Base-by-base conservation (phyloP, 2,329 filamentous ascomycete genomes). In the Clarireedia hainanense region DNA sequence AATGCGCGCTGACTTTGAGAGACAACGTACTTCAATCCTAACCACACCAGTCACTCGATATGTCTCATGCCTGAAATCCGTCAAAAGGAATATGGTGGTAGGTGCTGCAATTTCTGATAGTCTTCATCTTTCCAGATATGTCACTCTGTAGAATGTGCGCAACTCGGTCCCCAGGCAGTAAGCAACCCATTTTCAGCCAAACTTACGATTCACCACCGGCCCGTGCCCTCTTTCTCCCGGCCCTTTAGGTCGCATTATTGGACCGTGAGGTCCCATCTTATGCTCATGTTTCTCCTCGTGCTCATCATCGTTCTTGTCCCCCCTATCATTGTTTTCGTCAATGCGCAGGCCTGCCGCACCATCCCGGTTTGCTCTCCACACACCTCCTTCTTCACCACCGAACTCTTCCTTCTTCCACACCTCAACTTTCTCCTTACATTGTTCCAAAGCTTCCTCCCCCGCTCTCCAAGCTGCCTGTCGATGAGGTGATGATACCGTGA, bases 341-440 rank as follows among this genome's bases (percentile, higher is more conserved):
- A 67, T 49, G 10, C 49, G 59, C 12, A 61, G 56, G 12, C 65
- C 64, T 46, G 54, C 50, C 43, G 76, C 75, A 9, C 87, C 88
- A 72, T 95, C 91, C 61, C 85, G 74, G 73, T 96, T 96, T 58
- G 88, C 89, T 72, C 90, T 85, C 91, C 91, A 96, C 46, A 94
- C 80, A 6, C 80, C 77, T 15, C 85, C 88, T 60, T 87, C 85
- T 23, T 84, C 86, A 1, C 80, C 86, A 47, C 80, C 83, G 75
- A 96, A 96, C 69, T 90, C 87, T 74, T 97, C 92, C 61, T 84
- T 76, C 74, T 96, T 96, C 92, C 92, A 96, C 43, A 99, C 85
- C 75, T 99, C 94, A n/a, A 89, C 89, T 62, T 79, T 83, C 55
- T 80, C 81, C 75, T 97, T 99, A 67, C 89, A 90, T 69, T 82